phyloP scores from a whole-genome alignment of 2,329 filamentous ascomycete species.

The Fusarium beomiforme region DNA sequence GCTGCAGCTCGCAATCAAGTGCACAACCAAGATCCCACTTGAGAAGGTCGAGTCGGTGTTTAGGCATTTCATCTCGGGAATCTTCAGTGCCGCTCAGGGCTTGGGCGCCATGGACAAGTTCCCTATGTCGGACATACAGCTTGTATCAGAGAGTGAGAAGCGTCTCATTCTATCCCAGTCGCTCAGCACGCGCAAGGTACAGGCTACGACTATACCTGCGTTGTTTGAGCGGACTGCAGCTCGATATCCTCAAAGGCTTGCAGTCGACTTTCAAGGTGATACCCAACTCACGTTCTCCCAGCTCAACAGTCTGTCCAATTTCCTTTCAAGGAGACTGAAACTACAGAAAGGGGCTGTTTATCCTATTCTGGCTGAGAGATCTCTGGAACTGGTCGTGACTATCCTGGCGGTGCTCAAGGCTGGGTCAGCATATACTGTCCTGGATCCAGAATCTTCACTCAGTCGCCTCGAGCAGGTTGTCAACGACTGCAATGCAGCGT shows the following conservation, averaged over 20 bases:
- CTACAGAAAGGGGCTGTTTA: not conserved
- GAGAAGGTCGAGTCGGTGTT: not conserved
- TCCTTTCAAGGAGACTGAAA: not conserved
- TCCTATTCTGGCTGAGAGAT: constrained; percentile 13
- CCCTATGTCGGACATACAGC: not conserved
- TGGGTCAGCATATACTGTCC: constrained; percentile 30
- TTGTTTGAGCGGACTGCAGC: not conserved
- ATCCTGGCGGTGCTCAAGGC: constrained; percentile 38
- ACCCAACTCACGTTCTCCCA: not conserved
- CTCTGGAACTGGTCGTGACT: constrained; percentile 20
- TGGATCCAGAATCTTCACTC: constrained; percentile 29
- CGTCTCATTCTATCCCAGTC: not conserved
- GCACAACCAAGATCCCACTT: constrained; percentile 2
- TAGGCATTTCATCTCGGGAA: not conserved
- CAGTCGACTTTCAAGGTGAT: not conserved
- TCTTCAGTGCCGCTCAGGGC: not conserved
- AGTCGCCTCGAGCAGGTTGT: constrained; percentile 29
- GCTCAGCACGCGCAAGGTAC: not conserved
- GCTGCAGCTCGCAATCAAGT: not conserved
- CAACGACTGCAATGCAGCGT: constrained; percentile 11
- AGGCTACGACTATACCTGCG: not conserved
- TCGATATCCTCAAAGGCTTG: not conserved
- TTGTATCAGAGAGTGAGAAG: not conserved
- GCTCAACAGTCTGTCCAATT: not conserved
- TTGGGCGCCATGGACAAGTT: not conserved